phyloP scores from a whole-genome alignment of 805 yeast genomes.

The Yamadazyma phyllophila region DNA sequence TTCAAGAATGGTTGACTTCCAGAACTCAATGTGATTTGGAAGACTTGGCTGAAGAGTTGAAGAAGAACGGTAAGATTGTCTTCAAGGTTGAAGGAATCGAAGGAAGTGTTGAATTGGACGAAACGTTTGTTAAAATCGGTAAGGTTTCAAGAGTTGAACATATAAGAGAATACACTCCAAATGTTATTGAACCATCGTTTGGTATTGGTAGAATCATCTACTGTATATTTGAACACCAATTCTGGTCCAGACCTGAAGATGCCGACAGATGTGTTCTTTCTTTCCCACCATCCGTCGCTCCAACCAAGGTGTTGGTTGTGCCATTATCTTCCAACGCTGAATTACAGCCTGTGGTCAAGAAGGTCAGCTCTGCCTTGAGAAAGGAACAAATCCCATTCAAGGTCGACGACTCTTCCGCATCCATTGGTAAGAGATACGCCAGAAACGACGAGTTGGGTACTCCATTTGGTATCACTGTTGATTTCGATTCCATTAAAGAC shows the following conservation, averaged over 20 bases:
- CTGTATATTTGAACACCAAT: slow-evolving; percentile 88
- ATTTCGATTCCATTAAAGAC: slow-evolving; percentile 88
- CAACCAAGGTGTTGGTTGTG: slow-evolving; percentile 93
- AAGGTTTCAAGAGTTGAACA: slow-evolving; percentile 82
- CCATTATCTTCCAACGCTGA: slow-evolving; percentile 87
- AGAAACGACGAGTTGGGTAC: slow-evolving; percentile 99
- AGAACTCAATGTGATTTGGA: slow-evolving; percentile 86
- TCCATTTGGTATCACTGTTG: slow-evolving; percentile 97
- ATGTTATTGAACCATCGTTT: slow-evolving; percentile 97
- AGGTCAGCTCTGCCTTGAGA: slow-evolving; percentile 71
- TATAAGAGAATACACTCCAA: slow-evolving; percentile 92
- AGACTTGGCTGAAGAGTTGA: slow-evolving; percentile 67
- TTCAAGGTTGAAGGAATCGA: slow-evolving; percentile 66
- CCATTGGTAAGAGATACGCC: slow-evolving; percentile 97
- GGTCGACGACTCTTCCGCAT: slow-evolving; percentile 94
- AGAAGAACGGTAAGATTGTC: slow-evolving; percentile 57
- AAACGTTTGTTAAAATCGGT: slow-evolving; percentile 68
- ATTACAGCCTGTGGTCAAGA: slow-evolving; percentile 69
- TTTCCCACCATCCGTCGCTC: slow-evolving; percentile 93
- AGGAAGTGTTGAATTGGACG: slow-evolving; percentile 67
- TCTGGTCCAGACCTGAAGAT: slow-evolving; percentile 91
- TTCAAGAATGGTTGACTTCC: slow-evolving; percentile 71
- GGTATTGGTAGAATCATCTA: slow-evolving; percentile 98
- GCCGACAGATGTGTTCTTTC: slow-evolving; percentile 84
- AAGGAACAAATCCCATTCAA: slow-evolving; percentile 85